Base-by-base conservation (phyloP, 164 flowering plant species). In the Magnolia changhungtana region DNA sequence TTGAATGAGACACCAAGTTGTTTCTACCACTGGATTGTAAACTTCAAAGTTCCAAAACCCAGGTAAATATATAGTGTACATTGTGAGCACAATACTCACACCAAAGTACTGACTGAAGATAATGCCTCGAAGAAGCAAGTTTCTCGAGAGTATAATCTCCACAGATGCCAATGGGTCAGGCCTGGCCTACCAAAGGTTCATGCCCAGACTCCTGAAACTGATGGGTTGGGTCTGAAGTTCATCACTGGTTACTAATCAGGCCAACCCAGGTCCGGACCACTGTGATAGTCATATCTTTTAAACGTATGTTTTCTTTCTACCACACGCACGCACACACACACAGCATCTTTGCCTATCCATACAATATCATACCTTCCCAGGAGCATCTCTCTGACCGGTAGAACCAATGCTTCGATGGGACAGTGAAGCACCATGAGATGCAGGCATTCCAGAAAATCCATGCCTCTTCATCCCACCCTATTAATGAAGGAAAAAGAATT, bases 391-490 rank as follows among this genome's bases (percentile, higher is more conserved):
- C 80, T 91, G 97, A 76, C 99, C 98, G 10, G 97, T 94, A 74
- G 98, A 96, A 78, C 98, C 99, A 77, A 78, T 70, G 83, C 91
- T 89, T 78, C 98, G 84, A 89, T 96, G 99, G 19, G 95, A 87
- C 72, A 81, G 64, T 59, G 99, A 96, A 75, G 94, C 91, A 83
- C 99, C 99, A 81, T 96, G 99, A 78, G 91, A 84, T 72, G 96
- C 98, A 63, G 98, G 97, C 83, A 76, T 78, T 63, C 99, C 98
- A 2, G 68, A 71, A 63, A 91, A 87, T 1, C 88, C 88, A 75
- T 80, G 78, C 75, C 97, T 89, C 86, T 96, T 96, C 98, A 96
- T 96, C 21, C 82, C 97, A 81, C 99, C 99, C 98, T 94, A 84
- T 2, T 19, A 49, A 80, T 7, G 20, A 20, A 79, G n/a, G 51